Base-by-base conservation (phyloP, 1,284 basidiomycete genomes). In the Ceratobasidium theobromae region DNA sequence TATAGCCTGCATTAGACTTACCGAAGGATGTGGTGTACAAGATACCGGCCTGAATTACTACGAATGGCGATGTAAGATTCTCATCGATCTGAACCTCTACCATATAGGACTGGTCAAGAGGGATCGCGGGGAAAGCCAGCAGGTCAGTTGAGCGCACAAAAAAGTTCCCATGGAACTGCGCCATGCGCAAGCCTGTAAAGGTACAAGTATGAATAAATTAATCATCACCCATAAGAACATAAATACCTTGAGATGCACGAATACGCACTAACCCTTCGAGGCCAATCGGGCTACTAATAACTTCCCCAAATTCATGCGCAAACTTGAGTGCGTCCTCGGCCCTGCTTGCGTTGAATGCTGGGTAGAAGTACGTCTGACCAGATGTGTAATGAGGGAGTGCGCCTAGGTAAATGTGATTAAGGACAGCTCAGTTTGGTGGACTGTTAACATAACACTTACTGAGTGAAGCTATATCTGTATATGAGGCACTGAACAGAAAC, bases 81-180 rank as follows among this genome's bases (percentile, higher is more conserved):
- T 99, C 97, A 76, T 99, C 97, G 71, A 99, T 93, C 76, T 98
- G 92, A 27, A 98, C 82, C 77, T 99, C 97, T 74, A 99, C 97
- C 14, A 90, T 90, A 75, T 99, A 99, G 53, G 91, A 95, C 77
- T 98, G 94, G 74, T 99, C 95, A 72, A 93, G 87, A 9, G 97
- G 95, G 16, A 99, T 96, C 16, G 95, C 90, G 1, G 97, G 96
- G 83, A 99, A 90, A 2, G 96, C 95, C 33, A 99, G 84, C 35
- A 99, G 82, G 79, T 99, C 97, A 33, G 96, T 98, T 11, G 95
- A 98, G 55, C 97, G 89, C 60, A 98, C 95, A 76, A 99, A 99
- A 81, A 99, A 99, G 82, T 99, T 99, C 72, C 97, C 97, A 74
- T 99, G 95, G 90, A 98, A 99, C 1, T 93, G 93, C 4, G 94